Evolutionary conservation across 2,329 filamentous ascomycete genomes (phyloP), one percentile per base, ranked within the genome.

Genomic region (Neurospora sp.): DNA sequence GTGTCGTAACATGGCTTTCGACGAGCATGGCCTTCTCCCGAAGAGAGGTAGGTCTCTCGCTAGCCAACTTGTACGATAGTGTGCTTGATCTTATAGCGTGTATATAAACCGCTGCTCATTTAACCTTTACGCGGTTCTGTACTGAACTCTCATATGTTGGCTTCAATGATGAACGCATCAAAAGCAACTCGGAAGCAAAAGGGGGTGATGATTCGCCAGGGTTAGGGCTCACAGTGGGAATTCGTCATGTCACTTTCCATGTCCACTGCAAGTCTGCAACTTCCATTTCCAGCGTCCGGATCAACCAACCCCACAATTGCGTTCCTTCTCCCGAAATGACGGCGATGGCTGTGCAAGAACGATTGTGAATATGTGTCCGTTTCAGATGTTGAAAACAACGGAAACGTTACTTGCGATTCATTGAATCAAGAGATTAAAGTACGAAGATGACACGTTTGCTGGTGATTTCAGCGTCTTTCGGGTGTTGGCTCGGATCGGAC

Each of bases 391-490:
- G 11, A 52, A 12, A 52, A 23, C 43, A 52, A 52, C 19, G 11
- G 19, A 11, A 52, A 23, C 17, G 46, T 19, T n/a, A 40, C 36
- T 23, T 36, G 38, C 40, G 19, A 65, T 39, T 6, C 43, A 28
- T 66, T 66, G 8, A 39, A 12, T 62, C 52, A 57, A 52, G 40
- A 68, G 4, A 38, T 43, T 33, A 37, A 28, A 69, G 72, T 73
- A 74, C 71, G 71, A 75, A 74, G 70, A 74, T 74, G 74, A 73
- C 75, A 76, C 73, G 73, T 74, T 52, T 66, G n/a, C 33, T 70
- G 46, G 19, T 57, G 33, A 52, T 52, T 4, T 37, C 65, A n/a
- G 6, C 43, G 41, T 38, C 33, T 66, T 8, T 28, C 43, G 46
- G 33, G 12, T 19, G 46, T 46, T 39, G n/a, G 37, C 17, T 38